phyloP scores from a whole-genome alignment of 2,329 filamentous ascomycete genomes.

The Fusarium dlaminii region DNA sequence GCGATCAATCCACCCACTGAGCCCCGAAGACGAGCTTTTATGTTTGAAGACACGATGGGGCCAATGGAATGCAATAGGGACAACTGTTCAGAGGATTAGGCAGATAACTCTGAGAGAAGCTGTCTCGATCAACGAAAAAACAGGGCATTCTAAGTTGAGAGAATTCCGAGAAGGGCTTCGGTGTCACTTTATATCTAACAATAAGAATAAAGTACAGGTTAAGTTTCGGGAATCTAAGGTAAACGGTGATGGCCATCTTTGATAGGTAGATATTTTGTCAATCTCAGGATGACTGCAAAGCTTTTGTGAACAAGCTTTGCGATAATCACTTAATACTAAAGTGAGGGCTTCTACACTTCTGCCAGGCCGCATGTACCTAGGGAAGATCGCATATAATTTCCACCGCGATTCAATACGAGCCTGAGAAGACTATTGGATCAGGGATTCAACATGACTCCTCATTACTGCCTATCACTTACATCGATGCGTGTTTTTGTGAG shows the following conservation, averaged over 20 bases:
- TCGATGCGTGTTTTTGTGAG: background rate
- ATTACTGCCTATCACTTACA: background rate
- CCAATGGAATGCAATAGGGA: background rate
- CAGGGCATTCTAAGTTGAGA: no score
- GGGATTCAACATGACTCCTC: background rate
- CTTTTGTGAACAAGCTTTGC: background rate
- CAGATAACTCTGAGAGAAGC: background rate
- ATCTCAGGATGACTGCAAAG: background rate
- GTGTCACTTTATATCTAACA: background rate
- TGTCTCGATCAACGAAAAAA: background rate
- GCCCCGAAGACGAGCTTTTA: background rate
- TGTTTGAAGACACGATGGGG: background rate
- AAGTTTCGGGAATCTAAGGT: background rate
- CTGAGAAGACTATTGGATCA: background rate
- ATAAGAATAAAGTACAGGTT: background rate
- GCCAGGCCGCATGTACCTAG: background rate
- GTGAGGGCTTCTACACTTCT: background rate
- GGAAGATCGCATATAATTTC: background rate
- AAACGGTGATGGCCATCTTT: background rate
- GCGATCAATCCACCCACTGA: background rate
- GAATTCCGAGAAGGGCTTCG: background rate
- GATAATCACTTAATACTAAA: background rate
- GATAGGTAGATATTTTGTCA: background rate
- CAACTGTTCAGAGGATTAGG: background rate
- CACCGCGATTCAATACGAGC: background rate